phyloP scores from a whole-genome alignment of 345 rosid species.

The Lumnitzera littorea region DNA sequence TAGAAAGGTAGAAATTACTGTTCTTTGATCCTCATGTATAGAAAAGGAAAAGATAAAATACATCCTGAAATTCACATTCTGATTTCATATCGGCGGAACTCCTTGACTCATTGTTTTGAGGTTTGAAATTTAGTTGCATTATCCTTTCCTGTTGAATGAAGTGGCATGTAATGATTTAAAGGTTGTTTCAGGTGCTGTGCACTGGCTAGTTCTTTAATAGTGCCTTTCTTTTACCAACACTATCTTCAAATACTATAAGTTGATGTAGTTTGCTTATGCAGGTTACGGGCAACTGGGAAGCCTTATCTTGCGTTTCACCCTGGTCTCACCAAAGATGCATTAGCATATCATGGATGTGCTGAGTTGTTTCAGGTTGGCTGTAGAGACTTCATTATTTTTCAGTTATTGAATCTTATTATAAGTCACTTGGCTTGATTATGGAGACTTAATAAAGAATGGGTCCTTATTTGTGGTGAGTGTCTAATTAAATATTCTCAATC shows the following conservation, averaged over 20 bases:
- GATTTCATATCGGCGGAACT: too few relatives aligned
- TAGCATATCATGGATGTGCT: conserved; percentile 98
- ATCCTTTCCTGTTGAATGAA: conserved; percentile 2
- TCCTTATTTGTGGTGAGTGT: background rate
- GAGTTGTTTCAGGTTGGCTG: conserved; percentile 85
- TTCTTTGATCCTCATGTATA: conserved; percentile 2
- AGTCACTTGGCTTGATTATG: too few relatives aligned
- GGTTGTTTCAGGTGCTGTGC: background rate
- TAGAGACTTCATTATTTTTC: conserved; percentile 11
- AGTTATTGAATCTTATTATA: background rate
- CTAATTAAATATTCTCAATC: background rate
- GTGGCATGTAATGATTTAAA: background rate
- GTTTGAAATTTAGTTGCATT: conserved; percentile 1
- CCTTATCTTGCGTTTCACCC: conserved; percentile 86
- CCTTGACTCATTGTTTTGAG: too few relatives aligned
- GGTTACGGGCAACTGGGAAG: conserved; percentile 73
- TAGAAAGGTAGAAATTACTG: conserved; percentile 56
- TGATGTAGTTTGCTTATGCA: conserved; percentile 10
- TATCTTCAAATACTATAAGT: too few relatives aligned
- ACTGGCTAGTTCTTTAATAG: background rate
- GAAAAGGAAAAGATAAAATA: background rate
- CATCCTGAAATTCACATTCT: background rate
- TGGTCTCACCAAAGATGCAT: conserved; percentile 70
- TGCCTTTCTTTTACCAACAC: too few relatives aligned
- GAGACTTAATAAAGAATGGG: background rate